These are phyloP conservation scores for Cajanus cajan DNA, from an alignment of 306 rosid species.

Conservation along the genomic window DNA sequence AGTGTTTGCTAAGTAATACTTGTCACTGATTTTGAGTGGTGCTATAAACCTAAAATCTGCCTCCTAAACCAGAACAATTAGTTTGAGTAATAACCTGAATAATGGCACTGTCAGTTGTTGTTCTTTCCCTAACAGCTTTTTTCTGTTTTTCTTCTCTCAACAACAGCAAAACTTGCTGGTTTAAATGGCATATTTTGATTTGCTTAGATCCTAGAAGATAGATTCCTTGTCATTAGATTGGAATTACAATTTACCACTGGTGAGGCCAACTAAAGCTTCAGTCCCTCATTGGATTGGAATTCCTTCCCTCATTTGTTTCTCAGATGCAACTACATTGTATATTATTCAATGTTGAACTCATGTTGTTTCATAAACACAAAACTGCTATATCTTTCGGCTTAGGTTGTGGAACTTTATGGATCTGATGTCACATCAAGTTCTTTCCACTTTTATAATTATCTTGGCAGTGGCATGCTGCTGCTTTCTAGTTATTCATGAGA, in stretches of 20 bases:
- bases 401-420: background rate
- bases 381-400: conserved; percentile 22
- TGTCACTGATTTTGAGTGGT: background rate
- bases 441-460: conserved; percentile 16
- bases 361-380: background rate
- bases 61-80: background rate
- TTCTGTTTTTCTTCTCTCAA: background rate
- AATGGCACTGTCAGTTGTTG: background rate
- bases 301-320: background rate
- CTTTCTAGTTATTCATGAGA: conserved; percentile 26
- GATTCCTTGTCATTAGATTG: conserved; percentile 15
- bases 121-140: background rate
- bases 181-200: background rate
- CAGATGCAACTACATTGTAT: conserved; percentile 3
- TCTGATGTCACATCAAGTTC: conserved; percentile 8
- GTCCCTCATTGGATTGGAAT: no score
- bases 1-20: background rate
- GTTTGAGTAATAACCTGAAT: background rate
- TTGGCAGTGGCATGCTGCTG: background rate
- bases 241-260: background rate
- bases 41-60: background rate
- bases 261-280: background rate
- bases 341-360: conserved; percentile 1
- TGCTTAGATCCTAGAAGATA: background rate
- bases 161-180: background rate